Conservation (phyloP, 345 rosid genomes). For the Diplotaxis tenuifolia region DNA sequence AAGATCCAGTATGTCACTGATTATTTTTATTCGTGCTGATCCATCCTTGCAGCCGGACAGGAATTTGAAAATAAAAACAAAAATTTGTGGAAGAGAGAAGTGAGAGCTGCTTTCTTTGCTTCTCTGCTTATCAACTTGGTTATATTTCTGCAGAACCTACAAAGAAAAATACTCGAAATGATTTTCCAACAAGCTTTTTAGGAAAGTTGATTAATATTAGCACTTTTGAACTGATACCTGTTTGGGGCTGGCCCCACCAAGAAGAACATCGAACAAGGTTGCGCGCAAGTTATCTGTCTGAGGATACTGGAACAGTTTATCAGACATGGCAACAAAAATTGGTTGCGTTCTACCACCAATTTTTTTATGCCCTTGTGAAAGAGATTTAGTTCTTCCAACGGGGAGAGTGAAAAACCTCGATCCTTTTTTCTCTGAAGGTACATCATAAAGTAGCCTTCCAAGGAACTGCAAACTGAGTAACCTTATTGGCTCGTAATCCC, state of each 20-base stretch:
- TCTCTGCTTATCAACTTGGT: conserved; percentile 58
- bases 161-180: not conserved
- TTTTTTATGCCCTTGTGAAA: conserved; percentile 62
- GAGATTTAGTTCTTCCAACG: conserved; percentile 67
- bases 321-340: conserved; percentile 68
- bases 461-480: conserved; percentile 92
- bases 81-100: conserved; percentile 80
- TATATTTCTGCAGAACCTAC: conserved; percentile 83
- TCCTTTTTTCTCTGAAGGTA: conserved; percentile 86
- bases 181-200: conserved; percentile 13
- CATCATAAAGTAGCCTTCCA: conserved; percentile 84
- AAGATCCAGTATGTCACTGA: conserved; percentile 74
- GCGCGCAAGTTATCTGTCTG: conserved; percentile 85
- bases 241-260: conserved; percentile 98
- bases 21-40: conserved; percentile 63
- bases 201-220: conserved; percentile 12
- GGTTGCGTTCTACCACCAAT: conserved; percentile 59
- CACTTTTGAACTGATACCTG: conserved; percentile 54
- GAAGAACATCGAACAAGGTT: conserved; percentile 90
- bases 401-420: conserved; percentile 74
- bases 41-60: conserved; percentile 63
- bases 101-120: conserved; percentile 61
- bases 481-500: conserved; percentile 89
- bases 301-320: conserved; percentile 73
- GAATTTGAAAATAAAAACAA: conserved; percentile 71